Base-by-base conservation (phyloP, 176 grass and related monocot species). In the Hordeum marinum region DNA sequence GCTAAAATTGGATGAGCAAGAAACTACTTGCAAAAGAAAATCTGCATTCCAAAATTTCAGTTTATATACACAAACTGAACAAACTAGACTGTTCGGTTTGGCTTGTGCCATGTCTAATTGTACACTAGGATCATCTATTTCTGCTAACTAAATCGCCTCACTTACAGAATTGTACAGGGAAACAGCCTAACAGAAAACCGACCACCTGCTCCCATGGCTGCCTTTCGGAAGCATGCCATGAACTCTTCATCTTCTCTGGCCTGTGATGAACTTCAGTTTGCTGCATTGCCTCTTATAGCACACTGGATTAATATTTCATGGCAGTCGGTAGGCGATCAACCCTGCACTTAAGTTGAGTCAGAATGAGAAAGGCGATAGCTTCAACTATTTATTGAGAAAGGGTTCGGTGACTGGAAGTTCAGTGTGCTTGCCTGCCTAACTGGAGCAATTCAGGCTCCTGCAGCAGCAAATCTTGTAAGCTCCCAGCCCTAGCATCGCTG, bases 391-490 rank as follows among this genome's bases (percentile, higher is more conserved):
- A 27, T 83, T 68, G 40, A 78, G 59, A 48, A 82, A 84, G 8
- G 69, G 21, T 46, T 46, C 18, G 27, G 21, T 48, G 18, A 46
- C 75, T 36, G 8, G 1, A 83, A 18, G 18, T 75, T 63, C 5
- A 45, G 21, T 75, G 82, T 79, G 63, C 91, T 83, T 85, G 83
- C 96, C 93, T 96, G 48, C 84, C 91, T 40, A 91, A 42, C 11
- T 94, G 86, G 24, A 88, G 85, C 72, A 99, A 85, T 80, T 96
- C 93, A 32, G 90, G 85, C 42, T 98, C 96, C 87, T 86, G 81
- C 59, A 96, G 84, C 79, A 98, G 89, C 86, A 98, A 89, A 74
- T 92, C 87, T 95, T 92, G 83, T 76, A 98, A 84, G 41, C 87
- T 85, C 23, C 77, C 85, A 57, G 75, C 82, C 59, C 88, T 92